Base-by-base conservation (phyloP, 2,329 filamentous ascomycete genomes). In the Fusarium clavum region DNA sequence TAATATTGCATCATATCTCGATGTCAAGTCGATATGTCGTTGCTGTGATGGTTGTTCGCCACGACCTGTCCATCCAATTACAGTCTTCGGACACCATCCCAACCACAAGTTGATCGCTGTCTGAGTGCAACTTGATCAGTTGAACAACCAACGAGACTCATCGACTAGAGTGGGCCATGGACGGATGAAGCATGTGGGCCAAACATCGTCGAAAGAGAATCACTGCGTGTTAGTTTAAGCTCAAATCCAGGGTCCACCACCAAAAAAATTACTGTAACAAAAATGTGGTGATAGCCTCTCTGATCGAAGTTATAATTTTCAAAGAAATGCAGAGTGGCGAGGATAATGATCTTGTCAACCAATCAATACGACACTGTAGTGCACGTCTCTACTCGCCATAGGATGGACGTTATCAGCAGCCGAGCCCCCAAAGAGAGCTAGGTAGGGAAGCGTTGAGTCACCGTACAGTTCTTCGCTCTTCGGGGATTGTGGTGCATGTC, bases 141-240 rank as follows among this genome's bases (percentile, higher is more conserved):
- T 13, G 20, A 32, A 60, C 16, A 45, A 27, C 32, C 60, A 53
- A 61, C 48, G 27, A 69, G 40, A 60, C 63, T 65, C 54, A 48
- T 24, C 47, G 48, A 41, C 49, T 49, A 56, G 46, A 40, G 67
- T 63, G 67, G 67, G 34, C 41, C 61, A 22, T 32, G 32, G 44
- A 52, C 52, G 40, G n/a, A 68, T 70, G 27, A 70, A 67, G 67
- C 40, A 70, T 70, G 67, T 69, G 66, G 66, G 66, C 51, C 55
- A 53, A 22, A 16, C 27, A 53, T 54, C 34, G 14, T 41, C 56
- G 32, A 46, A 49, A 47, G n/a, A 49, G 24, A 29, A 27, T 32
- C 11, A 59, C 32, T 64, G 45, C n/a, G 12, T 52, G 47, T 67
- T 49, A 62, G 45, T 67, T 58, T 58, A 56, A 70, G 48, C 53